Conservation (phyloP, 148 eudicot genomes). For the Fallopia convolvulus region DNA sequence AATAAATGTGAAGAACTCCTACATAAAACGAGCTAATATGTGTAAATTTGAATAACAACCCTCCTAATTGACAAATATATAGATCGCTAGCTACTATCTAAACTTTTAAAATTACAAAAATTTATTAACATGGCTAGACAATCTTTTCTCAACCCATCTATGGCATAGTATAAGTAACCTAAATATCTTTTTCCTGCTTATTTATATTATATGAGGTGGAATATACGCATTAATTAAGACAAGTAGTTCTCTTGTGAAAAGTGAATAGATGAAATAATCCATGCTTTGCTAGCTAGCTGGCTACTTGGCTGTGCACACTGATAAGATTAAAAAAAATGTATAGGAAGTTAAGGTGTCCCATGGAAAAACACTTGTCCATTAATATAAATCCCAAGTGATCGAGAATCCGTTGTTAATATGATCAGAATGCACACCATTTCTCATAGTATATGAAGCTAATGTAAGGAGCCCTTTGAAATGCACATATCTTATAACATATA, state of each 20-base stretch:
- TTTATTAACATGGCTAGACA: too few species aligned
- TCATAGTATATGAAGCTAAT: neutral
- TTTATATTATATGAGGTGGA: neutral
- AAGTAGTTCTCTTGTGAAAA: neutral
- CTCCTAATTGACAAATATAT: too few species aligned
- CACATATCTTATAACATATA: too few species aligned
- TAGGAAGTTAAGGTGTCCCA: neutral
- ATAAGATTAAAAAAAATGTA: neutral
- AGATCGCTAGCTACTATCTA: too few species aligned
- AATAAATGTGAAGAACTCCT: too few species aligned
- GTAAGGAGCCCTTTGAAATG: too few species aligned
- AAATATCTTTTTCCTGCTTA: neutral
- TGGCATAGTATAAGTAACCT: too few species aligned
- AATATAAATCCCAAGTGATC: neutral
- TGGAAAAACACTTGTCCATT: neutral
- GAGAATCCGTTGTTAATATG: neutral
- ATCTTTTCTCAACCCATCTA: too few species aligned
- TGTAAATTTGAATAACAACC: too few species aligned
- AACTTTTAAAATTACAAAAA: too few species aligned
- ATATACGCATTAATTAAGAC: neutral
- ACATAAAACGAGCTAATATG: too few species aligned
- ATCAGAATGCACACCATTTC: neutral
- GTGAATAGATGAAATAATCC: neutral
- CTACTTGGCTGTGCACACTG: neutral
- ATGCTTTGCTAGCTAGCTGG: neutral